Evolutionary conservation across 2,329 filamentous ascomycete genomes (phyloP).

Genomic region (Teratosphaeria pseudoeucalypti): DNA sequence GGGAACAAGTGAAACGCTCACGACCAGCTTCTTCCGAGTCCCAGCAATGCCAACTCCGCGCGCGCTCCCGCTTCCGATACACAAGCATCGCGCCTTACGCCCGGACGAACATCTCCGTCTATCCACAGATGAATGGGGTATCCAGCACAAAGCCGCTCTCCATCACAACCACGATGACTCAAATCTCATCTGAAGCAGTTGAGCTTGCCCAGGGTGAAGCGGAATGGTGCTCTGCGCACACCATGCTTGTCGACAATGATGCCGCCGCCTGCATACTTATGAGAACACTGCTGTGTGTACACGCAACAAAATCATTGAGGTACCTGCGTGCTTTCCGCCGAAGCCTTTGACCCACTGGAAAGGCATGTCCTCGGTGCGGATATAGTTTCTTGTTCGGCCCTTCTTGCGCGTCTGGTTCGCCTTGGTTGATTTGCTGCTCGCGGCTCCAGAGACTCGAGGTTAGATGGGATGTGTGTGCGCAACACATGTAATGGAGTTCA

Average conservation of each 20-base stretch:
- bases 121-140: not conserved
- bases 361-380: not conserved
- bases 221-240: conserved; percentile 38
- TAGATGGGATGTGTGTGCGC: no score
- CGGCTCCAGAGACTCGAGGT: not conserved
- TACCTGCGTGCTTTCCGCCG: conserved; percentile 2
- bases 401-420: not conserved
- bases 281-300: not conserved
- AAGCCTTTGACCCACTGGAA: conserved; percentile 1
- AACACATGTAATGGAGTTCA: not conserved
- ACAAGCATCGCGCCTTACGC: not conserved
- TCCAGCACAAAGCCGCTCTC: no score
- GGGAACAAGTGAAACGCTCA: not conserved
- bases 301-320: not conserved
- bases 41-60: not conserved
- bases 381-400: not conserved
- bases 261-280: conserved; percentile 31
- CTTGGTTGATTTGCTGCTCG: not conserved
- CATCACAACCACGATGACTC: not conserved
- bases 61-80: not conserved
- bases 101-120: not conserved
- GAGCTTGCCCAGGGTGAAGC: conserved; percentile 39
- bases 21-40: not conserved
- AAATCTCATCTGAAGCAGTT: conserved; percentile 42
- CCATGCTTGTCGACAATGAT: conserved; percentile 43